Percentiles rank a stretch among this genome's conserved stretches.
These are phyloP conservation scores for Xylaria sp. DNA, from an alignment of 2,329 filamentous ascomycete genomes.

Conservation along the genomic window DNA sequence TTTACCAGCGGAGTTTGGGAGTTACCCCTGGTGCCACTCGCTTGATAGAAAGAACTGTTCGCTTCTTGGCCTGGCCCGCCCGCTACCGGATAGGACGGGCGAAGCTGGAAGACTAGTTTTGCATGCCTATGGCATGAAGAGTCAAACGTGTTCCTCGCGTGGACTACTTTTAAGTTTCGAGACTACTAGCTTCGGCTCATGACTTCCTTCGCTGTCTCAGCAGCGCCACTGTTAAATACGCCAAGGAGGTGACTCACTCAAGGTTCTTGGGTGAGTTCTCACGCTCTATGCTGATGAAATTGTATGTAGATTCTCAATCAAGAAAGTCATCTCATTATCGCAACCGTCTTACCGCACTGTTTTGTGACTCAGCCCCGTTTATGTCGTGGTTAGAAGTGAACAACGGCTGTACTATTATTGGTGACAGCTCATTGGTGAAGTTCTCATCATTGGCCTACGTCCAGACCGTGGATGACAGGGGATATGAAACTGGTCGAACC, in stretches of 20 bases:
- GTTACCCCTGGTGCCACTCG: constrained; percentile 44
- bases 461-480: neutral
- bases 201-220: constrained; percentile 4
- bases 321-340: constrained; percentile 19
- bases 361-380: neutral
- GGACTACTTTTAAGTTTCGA: constrained; percentile 30
- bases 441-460: neutral
- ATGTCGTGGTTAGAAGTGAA: neutral
- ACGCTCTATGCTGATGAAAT: constrained; percentile 34
- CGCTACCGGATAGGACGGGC: constrained; percentile 35
- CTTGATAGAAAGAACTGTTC: constrained; percentile 45
- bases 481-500: constrained; percentile 21
- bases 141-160: constrained; percentile 43
- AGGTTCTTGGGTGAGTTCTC: neutral
- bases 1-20: constrained; percentile 36
- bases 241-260: neutral
- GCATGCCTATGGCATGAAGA: constrained; percentile 36
- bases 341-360: neutral
- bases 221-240: constrained; percentile 14
- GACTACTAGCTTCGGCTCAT: constrained; percentile 1
- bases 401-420: neutral
- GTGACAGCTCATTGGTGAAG: neutral
- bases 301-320: constrained; percentile 31
- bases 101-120: constrained; percentile 39
- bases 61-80: constrained; percentile 44